Percentiles rank a stretch among this genome's conserved stretches.
These are phyloP conservation scores for Cicer pinnatifidum DNA, from an alignment of 306 rosid genomes.

Conservation along the genomic window DNA sequence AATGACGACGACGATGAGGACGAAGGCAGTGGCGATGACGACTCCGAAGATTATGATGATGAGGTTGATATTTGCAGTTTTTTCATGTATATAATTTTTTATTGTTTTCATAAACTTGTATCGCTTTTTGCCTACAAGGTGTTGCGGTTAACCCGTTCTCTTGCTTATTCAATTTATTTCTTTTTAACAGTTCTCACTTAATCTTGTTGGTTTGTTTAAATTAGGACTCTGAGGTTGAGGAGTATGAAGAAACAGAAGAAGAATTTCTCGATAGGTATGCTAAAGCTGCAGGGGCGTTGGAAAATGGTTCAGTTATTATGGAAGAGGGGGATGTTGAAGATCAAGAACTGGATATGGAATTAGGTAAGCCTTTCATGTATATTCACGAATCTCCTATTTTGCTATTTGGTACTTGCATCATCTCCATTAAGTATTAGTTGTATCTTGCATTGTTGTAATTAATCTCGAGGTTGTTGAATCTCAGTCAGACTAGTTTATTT, in stretches of 20 bases:
- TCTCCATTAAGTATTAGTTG: not conserved
- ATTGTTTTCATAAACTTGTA: conserved; percentile 18
- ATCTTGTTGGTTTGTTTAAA: conserved; percentile 32
- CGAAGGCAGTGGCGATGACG: conserved; percentile 51
- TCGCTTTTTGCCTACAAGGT: conserved; percentile 21
- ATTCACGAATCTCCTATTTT: conserved; percentile 25
- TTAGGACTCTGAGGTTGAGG: conserved; percentile 83
- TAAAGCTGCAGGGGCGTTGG: conserved; percentile 77
- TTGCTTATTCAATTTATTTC: conserved; percentile 4
- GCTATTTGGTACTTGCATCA: conserved; percentile 17
- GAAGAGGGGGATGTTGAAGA: conserved; percentile 83
- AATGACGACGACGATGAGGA: conserved; percentile 52
- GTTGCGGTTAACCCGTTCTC: conserved; percentile 13
- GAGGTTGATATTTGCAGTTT: conserved; percentile 59
- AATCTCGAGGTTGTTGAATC: conserved; percentile 6
- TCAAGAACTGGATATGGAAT: conserved; percentile 66
- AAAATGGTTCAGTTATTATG: conserved; percentile 59
- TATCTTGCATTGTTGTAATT: conserved; percentile 1
- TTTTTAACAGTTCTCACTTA: not conserved
- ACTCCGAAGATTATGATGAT: conserved; percentile 66
- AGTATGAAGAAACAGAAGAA: conserved; percentile 83
- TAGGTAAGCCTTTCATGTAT: conserved; percentile 52
- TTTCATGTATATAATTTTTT: conserved; percentile 30
- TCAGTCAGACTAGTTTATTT: conserved; percentile 9
- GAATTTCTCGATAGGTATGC: conserved; percentile 84